Conservation (phyloP, 2,329 filamentous ascomycete species). For the Lachnellula arida region DNA sequence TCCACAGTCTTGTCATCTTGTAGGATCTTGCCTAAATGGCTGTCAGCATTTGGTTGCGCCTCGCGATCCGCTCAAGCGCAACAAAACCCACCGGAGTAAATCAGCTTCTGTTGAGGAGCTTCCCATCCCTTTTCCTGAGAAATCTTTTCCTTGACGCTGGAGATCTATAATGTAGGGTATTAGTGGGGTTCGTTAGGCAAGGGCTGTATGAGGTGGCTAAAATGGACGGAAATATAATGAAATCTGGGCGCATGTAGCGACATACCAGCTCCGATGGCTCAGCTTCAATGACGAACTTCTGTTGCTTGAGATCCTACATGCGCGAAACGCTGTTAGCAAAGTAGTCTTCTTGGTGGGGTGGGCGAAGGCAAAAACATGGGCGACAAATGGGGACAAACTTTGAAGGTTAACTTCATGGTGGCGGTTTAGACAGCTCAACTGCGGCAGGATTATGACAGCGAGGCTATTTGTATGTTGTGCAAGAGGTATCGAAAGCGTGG, state of each 20-base stretch:
- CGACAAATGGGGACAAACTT: constrained; percentile 41
- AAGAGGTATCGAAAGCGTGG: not conserved
- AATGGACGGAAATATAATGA: not conserved
- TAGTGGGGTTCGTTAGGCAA: constrained; percentile 6
- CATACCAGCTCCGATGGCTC: constrained; percentile 88
- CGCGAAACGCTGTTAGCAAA: constrained; percentile 20
- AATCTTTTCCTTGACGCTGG: constrained; percentile 88
- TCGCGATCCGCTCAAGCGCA: not conserved
- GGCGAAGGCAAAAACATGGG: constrained; percentile 2
- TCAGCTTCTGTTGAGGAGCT: constrained; percentile 84
- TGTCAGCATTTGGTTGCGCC: constrained; percentile 25
- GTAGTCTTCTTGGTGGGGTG: constrained; percentile 21
- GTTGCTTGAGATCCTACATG: constrained; percentile 88
- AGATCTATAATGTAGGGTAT: constrained; percentile 55
- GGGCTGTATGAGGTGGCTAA: not conserved
- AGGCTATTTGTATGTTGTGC: not conserved
- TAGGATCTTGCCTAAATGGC: constrained; percentile 79
- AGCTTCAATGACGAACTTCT: constrained; percentile 95
- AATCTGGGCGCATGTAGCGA: not conserved
- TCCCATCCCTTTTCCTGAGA: constrained; percentile 92
- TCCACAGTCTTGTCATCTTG: constrained; percentile 97
- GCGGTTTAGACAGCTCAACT: constrained; percentile 19
- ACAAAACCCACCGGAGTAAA: constrained; percentile 77
- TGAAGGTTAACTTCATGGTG: constrained; percentile 70
- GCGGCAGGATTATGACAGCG: not conserved